These are phyloP conservation scores for Xylaria grammica DNA, from an alignment of 495 filamentous ascomycete genomes.

Conservation along the genomic window DNA sequence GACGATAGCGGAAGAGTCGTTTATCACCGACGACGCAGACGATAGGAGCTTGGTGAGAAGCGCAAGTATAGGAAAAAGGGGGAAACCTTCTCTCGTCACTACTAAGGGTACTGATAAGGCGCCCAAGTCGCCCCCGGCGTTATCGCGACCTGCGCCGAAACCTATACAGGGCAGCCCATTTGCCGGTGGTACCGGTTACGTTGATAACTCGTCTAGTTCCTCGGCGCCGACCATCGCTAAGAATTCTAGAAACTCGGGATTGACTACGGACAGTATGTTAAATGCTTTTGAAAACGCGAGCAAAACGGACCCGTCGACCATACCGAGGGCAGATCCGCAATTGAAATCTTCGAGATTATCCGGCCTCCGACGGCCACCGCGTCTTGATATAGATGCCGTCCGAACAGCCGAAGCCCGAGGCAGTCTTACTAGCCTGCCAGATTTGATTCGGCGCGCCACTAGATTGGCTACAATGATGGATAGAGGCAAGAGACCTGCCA, in stretches of 20 bases:
- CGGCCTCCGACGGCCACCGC: constrained; percentile 69
- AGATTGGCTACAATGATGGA: constrained; percentile 87
- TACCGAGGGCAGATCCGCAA: constrained; percentile 39
- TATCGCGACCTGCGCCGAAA: constrained; percentile 36
- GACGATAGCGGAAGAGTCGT: constrained; percentile 53
- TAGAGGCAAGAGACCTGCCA: constrained; percentile 77
- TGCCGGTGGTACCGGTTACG: constrained; percentile 47
- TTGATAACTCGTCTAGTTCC: constrained; percentile 50
- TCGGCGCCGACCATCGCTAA: constrained; percentile 36
- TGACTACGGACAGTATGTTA: constrained; percentile 48
- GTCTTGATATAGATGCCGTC: constrained; percentile 79
- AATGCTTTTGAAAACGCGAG: constrained; percentile 51
- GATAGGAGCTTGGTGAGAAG: constrained; percentile 71
- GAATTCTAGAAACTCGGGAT: constrained; percentile 30
- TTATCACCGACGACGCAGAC: constrained; percentile 62
- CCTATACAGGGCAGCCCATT: constrained; percentile 44
- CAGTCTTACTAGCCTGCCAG: constrained; percentile 87
- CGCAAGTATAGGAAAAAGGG: constrained; percentile 77
- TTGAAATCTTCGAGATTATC: constrained; percentile 51
- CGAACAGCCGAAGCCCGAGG: constrained; percentile 79
- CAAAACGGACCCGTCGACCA: constrained; percentile 42
- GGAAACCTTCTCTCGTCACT: constrained; percentile 72
- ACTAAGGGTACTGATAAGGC: constrained; percentile 46
- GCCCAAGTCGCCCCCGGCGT: constrained; percentile 30
- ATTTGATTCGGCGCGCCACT: constrained; percentile 88